A percentile compares a stretch with the other conserved stretches of the same genome.
Evolutionary conservation across 2,329 filamentous ascomycete genomes (phyloP).

Genomic region (Colletotrichum horii): DNA sequence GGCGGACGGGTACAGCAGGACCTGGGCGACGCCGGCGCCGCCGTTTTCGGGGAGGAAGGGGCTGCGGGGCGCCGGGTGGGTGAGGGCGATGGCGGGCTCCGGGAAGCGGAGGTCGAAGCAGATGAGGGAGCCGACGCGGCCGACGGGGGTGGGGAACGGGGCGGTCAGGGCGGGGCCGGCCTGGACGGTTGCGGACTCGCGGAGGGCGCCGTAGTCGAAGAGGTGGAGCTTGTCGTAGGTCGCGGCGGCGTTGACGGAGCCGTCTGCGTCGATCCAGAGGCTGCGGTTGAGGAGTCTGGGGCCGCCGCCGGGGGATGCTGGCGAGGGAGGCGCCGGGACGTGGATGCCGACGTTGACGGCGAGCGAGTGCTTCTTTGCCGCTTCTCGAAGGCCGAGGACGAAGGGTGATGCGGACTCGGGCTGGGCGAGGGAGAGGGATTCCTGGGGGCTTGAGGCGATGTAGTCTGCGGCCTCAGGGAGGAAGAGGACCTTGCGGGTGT

Average conservation of each 20-base stretch:
- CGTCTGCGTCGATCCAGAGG: constrained; percentile 54
- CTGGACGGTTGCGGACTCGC: constrained; percentile 67
- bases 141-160: constrained; percentile 77
- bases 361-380: constrained; percentile 67
- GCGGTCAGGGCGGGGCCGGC: constrained; percentile 66
- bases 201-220: constrained; percentile 71
- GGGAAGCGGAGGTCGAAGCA: constrained; percentile 92
- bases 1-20: constrained; percentile 87
- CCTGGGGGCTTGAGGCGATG: constrained; percentile 71
- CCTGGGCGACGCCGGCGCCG: constrained; percentile 59
- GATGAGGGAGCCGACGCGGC: constrained; percentile 79
- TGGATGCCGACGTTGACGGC: constrained; percentile 89
- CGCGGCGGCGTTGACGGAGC: constrained; percentile 43
- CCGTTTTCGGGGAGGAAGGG: constrained; percentile 25
- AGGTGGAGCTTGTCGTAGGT: constrained; percentile 89
- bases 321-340: constrained; percentile 62
- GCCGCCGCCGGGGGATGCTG: constrained; percentile 20
- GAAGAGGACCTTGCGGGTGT: constrained; percentile 71
- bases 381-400: constrained; percentile 74
- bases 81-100: constrained; percentile 73
- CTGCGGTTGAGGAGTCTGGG: constrained; percentile 56
- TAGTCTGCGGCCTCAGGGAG: constrained; percentile 93
- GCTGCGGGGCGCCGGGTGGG: constrained; percentile 40
- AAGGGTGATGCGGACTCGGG: constrained; percentile 73
- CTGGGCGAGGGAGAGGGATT: constrained; percentile 74